Percentiles rank a stretch among this genome's conserved stretches.
These are phyloP conservation scores for Syzygium aromaticum DNA, from an alignment of 345 rosid species.

Conservation along the genomic window DNA sequence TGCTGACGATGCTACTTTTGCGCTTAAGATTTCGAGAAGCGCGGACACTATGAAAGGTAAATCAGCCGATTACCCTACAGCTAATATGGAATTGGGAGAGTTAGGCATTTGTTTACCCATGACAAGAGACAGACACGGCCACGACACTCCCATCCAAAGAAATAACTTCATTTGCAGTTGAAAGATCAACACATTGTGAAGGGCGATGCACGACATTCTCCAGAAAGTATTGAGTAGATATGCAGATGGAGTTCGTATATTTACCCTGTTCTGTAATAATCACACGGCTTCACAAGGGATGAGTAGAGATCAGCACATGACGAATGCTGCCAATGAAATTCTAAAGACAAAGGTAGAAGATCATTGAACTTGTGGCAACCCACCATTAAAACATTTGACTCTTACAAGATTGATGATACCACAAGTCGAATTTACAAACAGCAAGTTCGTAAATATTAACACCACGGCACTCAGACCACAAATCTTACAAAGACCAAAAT, in stretches of 20 bases:
- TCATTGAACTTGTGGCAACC: neutral
- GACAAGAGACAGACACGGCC: too few relatives aligned
- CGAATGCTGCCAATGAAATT: neutral
- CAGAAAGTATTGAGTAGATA: neutral
- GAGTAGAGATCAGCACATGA: neutral
- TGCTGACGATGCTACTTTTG: conserved; percentile 9
- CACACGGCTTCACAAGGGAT: too few relatives aligned
- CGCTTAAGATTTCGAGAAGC: neutral
- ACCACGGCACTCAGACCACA: neutral
- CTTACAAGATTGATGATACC: neutral
- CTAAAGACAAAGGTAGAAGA: neutral
- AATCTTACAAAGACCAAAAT: neutral
- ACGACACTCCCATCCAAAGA: too few relatives aligned
- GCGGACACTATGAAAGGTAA: neutral
- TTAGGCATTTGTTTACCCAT: neutral
- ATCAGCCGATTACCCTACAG: neutral
- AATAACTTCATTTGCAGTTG: neutral
- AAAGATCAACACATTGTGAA: neutral
- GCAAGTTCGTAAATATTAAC: neutral
- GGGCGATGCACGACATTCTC: neutral
- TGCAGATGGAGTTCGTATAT: neutral
- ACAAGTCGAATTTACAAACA: neutral
- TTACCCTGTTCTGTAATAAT: neutral
- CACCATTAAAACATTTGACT: neutral
- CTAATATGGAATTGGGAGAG: neutral